Base-by-base conservation (phyloP, 169 alveolate genomes). In the Cryptosporidium canis region DNA sequence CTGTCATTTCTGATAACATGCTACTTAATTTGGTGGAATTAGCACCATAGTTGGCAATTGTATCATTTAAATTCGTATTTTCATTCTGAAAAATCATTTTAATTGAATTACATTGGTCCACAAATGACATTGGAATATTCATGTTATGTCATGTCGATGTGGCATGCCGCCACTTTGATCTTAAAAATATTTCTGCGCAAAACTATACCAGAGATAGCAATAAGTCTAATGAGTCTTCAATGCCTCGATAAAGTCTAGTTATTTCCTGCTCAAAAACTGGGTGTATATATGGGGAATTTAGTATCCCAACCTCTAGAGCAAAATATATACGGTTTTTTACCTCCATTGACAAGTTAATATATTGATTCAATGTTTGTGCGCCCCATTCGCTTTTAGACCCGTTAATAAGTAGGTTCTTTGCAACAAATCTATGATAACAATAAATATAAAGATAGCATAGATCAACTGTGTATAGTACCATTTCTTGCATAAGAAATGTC, bases 71-170 rank as follows among this genome's bases (percentile, higher is more conserved):
- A 31, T 37, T 11, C 33, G 21, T 11, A 77, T 77, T 77, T 45
- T 77, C 87, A 16, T 61, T 77, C 3, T 33, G 58, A 31, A 33
- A 55, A 51, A 70, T 16, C 84, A 51, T 70, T 47, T 47, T 70
- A 21, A 12, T 21, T 48, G 12, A n/a, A 33, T 16, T 31, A 18
- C 43, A 35, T 29, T 33, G 33, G 84, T 70, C 84, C 84, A 70
- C 84, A 48, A 45, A 35, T 70, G 84, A 70, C 84, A 70, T 70
- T 48, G 24, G 53, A 47, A 16, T 12, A 51, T 31, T 70, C 1
- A 18, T 39, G 18, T 8, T 29, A 55, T 58, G 87, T 77, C 87
- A 77, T 43, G 87, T 77, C 87, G 87, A 58, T 55, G 63, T 63
- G 70, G 47, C 0, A 24, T 43, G 11, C 66, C 65, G 45, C 84